These are phyloP conservation scores for Deinandra increscens DNA, from an alignment of 129 eudicot genomes.

Conservation along the genomic window DNA sequence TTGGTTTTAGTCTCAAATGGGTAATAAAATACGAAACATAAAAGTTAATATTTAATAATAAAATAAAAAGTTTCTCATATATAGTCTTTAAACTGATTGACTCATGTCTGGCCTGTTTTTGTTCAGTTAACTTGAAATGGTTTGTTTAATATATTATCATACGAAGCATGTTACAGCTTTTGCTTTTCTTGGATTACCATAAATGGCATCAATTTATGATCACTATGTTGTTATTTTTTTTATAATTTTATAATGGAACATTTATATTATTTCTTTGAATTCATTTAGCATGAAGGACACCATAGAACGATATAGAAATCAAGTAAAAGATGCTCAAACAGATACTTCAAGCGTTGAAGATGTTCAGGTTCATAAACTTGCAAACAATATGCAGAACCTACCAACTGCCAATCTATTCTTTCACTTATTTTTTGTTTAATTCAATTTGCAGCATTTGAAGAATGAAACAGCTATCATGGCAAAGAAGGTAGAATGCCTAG, in stretches of 20 bases:
- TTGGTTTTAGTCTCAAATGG: no score
- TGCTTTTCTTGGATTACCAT: slow-evolving; percentile 31
- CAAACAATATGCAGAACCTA: not conserved
- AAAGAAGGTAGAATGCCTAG: slow-evolving; percentile 79
- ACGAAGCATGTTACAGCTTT: slow-evolving; percentile 29
- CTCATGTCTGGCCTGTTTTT: slow-evolving; percentile 31
- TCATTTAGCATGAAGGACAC: slow-evolving; percentile 78
- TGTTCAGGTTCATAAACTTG: slow-evolving; percentile 50
- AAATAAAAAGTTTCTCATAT: not conserved
- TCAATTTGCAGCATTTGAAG: slow-evolving; percentile 59
- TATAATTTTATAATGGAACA: not conserved
- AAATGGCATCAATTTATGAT: slow-evolving; percentile 17
- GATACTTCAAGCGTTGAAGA: slow-evolving; percentile 52
- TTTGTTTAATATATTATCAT: slow-evolving; percentile 28
- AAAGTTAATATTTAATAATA: not conserved
- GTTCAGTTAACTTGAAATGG: slow-evolving; percentile 25
- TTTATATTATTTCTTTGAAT: not conserved
- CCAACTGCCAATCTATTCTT: not conserved
- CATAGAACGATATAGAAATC: slow-evolving; percentile 64
- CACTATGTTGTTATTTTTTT: not conserved
- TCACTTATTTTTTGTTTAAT: not conserved
- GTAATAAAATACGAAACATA: not conserved
- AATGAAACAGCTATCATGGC: slow-evolving; percentile 74
- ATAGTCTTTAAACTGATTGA: slow-evolving; percentile 4
- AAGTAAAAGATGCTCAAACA: slow-evolving; percentile 55